phyloP scores from a whole-genome alignment of 2,329 filamentous ascomycete species.

The Pseudogymnoascus sp. region DNA sequence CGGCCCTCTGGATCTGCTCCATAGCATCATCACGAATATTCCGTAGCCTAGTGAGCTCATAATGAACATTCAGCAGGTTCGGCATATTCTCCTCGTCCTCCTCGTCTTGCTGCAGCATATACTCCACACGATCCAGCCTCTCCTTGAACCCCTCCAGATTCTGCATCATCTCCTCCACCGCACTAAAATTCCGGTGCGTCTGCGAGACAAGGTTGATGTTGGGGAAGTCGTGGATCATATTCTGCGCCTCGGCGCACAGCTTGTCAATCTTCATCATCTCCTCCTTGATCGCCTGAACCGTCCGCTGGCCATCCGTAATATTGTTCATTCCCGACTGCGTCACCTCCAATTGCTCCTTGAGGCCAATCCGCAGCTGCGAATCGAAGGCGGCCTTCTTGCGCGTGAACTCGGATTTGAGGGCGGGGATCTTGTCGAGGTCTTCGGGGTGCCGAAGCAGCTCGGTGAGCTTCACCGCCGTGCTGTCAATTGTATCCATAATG shows the following conservation, averaged over 20 bases:
- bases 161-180: constrained; percentile 85
- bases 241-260: constrained; percentile 92
- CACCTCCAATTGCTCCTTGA: constrained; percentile 87
- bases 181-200: constrained; percentile 92
- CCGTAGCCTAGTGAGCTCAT: constrained; percentile 81
- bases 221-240: constrained; percentile 94
- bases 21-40: constrained; percentile 96
- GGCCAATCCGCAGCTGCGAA: constrained; percentile 76
- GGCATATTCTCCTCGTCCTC: constrained; percentile 82
- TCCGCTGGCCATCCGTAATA: constrained; percentile 82
- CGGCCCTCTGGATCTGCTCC: constrained; percentile 80
- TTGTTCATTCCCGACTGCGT: constrained; percentile 89
- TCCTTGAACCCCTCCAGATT: constrained; percentile 84
- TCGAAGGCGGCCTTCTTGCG: constrained; percentile 92
- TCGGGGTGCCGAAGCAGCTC: constrained; percentile 93
- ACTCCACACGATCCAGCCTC: constrained; percentile 67
- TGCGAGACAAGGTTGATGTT: constrained; percentile 88
- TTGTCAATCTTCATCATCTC: constrained; percentile 99
- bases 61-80: constrained; percentile 82
- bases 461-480: constrained; percentile 57
- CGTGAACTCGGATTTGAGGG: constrained; percentile 83
- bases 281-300: constrained; percentile 87
- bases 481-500: constrained; percentile 27
- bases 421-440: constrained; percentile 91
- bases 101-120: constrained; percentile 75